Base-by-base conservation (phyloP, 495 filamentous ascomycete species). In the Rhypophila decipiens region DNA sequence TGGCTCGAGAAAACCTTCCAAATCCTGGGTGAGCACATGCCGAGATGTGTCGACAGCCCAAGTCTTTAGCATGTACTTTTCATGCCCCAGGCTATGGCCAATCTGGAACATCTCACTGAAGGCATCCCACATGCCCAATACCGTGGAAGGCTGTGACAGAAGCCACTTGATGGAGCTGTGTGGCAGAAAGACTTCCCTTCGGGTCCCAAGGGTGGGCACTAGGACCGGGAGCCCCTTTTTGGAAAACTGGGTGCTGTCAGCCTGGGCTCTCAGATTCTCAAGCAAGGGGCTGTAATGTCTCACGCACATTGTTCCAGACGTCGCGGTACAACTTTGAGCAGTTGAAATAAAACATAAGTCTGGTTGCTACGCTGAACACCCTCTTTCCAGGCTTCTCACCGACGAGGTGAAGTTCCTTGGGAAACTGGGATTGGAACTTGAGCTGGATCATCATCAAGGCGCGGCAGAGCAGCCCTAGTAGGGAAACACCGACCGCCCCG, bases 111-210 rank as follows among this genome's bases (percentile, higher is more conserved):
- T 42, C 8, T 58, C 50, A 1, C 24, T 40, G 21, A 44, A 38
- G 9, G 52, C 36, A 2, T 46, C 42, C 31, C 4, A 17, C 10
- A 38, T 21, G 35, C 56, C 54, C 22, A 59, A 37, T 3, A 41
- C 40, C n/a, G 20, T 27, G 13, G 59, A 56, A 13, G 48, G 56
- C 39, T 59, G 56, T 15, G 34, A 21, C 12, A 48, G 42, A 4
- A 54, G 24, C 59, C 59, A 61, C 15, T 48, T 42, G 22, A 54
- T 24, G 19, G 50, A 45, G 33, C 24, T 50, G 8, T 34, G 47
- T 4, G 59, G 59, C 13, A 61, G 35, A 27, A 73, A 53, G 27
- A 73, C 22, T 40, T 68, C 60, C 22, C 60, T 34, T 29, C 56
- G 59, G 17, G 63, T 50, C 13, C 60, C 65, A 24, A 67, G 40